Evolutionary conservation across 306 rosid species (phyloP).

Genomic region (Vigna hirtella): DNA sequence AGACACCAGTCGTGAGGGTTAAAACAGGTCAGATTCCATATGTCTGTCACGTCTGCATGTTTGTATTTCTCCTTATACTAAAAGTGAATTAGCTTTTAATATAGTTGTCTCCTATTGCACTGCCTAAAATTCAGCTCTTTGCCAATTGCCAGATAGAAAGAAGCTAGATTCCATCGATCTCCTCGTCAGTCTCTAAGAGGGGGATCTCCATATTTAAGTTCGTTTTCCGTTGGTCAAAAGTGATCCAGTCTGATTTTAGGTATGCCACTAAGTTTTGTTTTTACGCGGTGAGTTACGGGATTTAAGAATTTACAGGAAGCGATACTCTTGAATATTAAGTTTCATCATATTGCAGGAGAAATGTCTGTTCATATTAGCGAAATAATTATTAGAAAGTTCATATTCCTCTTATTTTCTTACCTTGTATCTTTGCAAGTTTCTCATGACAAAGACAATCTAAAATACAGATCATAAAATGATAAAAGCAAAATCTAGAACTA

Average conservation of each 20-base stretch:
- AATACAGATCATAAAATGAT: constrained; percentile 1
- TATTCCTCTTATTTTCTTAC: constrained; percentile 16
- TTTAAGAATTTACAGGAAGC: constrained; percentile 1
- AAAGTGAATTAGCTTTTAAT: constrained; percentile 31
- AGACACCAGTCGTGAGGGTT: constrained; percentile 7
- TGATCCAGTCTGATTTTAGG: constrained; percentile 26
- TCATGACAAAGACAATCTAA: neutral
- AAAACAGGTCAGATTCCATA: constrained; percentile 40
- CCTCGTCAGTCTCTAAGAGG: constrained; percentile 7
- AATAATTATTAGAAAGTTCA: constrained; percentile 6
- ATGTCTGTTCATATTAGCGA: constrained; percentile 3
- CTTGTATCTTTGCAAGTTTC: neutral
- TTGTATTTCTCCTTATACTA: constrained; percentile 30
- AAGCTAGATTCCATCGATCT: constrained; percentile 4
- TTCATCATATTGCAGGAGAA: constrained; percentile 19
- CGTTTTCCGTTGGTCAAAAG: constrained; percentile 13
- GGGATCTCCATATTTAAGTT: constrained; percentile 17
- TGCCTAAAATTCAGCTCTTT: constrained; percentile 34
- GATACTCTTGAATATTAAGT: constrained; percentile 9
- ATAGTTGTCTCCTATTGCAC: constrained; percentile 35
- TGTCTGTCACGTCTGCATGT: constrained; percentile 21
- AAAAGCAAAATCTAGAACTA: constrained; percentile 14
- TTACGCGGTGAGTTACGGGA: neutral
- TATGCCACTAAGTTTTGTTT: neutral
- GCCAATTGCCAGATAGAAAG: constrained; percentile 26